Evolutionary conservation across 2,329 filamentous ascomycete species (phyloP).

Genomic region (Endoconidiophora laricicola): DNA sequence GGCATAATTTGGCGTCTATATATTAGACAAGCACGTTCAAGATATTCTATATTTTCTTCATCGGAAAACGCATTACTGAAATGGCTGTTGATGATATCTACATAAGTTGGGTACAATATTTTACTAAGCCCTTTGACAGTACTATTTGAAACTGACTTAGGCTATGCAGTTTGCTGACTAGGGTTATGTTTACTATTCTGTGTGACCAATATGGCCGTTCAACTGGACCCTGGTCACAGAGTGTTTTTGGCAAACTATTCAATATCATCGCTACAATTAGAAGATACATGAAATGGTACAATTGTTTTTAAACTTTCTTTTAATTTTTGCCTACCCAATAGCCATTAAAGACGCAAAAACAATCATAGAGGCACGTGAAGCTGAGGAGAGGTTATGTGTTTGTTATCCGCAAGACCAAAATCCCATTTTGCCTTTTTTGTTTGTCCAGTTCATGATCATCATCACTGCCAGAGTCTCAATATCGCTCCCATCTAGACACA

Average conservation of each 20-base stretch:
- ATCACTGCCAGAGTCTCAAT: conserved; percentile 11
- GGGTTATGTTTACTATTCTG: background rate
- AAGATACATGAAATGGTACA: too few relatives aligned
- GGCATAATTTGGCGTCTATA: too few relatives aligned
- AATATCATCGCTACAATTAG: too few relatives aligned
- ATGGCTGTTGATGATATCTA: background rate
- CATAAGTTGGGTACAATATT: background rate
- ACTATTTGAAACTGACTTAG: too few relatives aligned
- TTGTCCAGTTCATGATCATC: conserved; percentile 13
- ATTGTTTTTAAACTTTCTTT: conserved; percentile 11
- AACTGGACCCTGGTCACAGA: too few relatives aligned
- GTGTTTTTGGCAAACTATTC: too few relatives aligned
- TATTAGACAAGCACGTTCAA: too few relatives aligned
- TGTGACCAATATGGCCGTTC: too few relatives aligned
- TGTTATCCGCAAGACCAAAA: conserved; percentile 11
- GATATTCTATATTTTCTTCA: background rate
- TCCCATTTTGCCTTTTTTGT: conserved; percentile 14
- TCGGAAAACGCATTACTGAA: background rate
- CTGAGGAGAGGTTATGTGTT: conserved; percentile 6
- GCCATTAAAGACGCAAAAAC: conserved; percentile 3
- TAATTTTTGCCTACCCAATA: conserved; percentile 11
- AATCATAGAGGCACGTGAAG: conserved; percentile 8
- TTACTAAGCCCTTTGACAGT: too few relatives aligned
- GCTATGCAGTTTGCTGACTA: background rate
- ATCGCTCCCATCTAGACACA: conserved; percentile 11